Evolutionary conservation across 2,329 filamentous ascomycete genomes (phyloP), one percentile per base, ranked within the genome.

Genomic region (Alternaria rosae): DNA sequence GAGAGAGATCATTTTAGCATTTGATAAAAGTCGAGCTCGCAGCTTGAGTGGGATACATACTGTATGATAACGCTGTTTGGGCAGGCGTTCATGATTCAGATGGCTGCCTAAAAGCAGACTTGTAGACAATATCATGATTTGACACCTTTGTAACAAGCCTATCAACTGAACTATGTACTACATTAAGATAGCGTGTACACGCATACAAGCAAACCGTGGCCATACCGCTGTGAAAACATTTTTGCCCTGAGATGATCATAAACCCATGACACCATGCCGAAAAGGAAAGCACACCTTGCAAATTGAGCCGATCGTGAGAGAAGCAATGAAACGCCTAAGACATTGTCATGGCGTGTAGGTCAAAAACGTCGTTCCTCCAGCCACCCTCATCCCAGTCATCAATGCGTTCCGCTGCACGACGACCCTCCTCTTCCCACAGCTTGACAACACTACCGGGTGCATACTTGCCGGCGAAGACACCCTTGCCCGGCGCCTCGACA

Each of bases 281-380:
- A 57, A 52, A 12, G 2, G n/a, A 25, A 2, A 38, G 1, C n/a
- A 8, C 28, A 51, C 17, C 2, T 9, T 13, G 9, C 15, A 50
- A 35, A 13, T 28, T 17, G 28, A 23, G 12, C 6, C 42, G 44
- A 25, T 47, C 7, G 9, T 20, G 11, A 8, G 55, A 56, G 35
- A 32, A 9, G 12, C 50, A 59, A 32, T 3, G 8, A 50, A 20
- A 45, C 20, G 17, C 41, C 28, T 56, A 66, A 28, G 53, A 71
- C 45, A 72, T 61, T 51, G 73, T 73, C 73, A 76, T 74, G 5
- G 80, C 75, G 58, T 82, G 79, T 38, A 85, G 74, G 69, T 89
- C 85, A 64, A 97, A 97, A n/a, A 97, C 89, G 47, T 88, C 89
- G 77, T 97, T 97, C 69, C 91, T 86, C 93, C 93, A 97, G 0